Base-by-base conservation (phyloP, 495 filamentous ascomycete genomes). In the Neurospora terricola region DNA sequence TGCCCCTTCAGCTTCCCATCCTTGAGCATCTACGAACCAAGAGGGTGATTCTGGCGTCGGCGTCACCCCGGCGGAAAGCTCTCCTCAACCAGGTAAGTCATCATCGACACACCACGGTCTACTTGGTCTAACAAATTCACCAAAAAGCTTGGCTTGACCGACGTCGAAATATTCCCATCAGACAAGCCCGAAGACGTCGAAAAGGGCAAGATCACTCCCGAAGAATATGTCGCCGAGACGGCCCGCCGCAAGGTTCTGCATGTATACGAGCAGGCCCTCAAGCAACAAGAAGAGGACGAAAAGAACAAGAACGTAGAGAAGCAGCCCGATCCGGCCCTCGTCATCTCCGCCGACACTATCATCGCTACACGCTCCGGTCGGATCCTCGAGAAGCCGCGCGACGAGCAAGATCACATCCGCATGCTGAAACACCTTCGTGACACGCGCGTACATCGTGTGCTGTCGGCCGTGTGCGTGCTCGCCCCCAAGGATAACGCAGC, bases 331-430 rank as follows among this genome's bases (percentile, higher is more conserved):
- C 95, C 94, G 0, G 92, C 87, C 11, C 84, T 99, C 0, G 92
- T 99, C 43, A 87, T 99, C 36, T 93, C 94, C 2, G 96, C 96
- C 2, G 96, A 98, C 78, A 99, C 96, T 2, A 84, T 99, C 37
- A 92, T 98, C 75, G 93, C 95, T 10, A 91, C 91, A 38, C 82
- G 86, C n/a, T 77, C 82, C 1, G 96, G 94, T 0, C 78, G 85
- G 71, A 92, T 98, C 43, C 84, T 98, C 34, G 96, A 98, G 87
- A 99, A 99, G 82, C 96, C 96, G 37, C 81, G 88, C 43, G 90
- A 82, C 34, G 91, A 95, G 81, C 86, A 85, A n/a, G 90, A 94
- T 48, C 96, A 99, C 80, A 80, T 94, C 10, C 81, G 86, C 34
- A 97, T 97, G 94, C 83, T 98, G 76, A 89, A 87, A 77, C 85